A percentile compares a stretch with the other conserved stretches of the same genome.
Conservation (phyloP, 495 filamentous ascomycete species). For the Daldinia decipiens region DNA sequence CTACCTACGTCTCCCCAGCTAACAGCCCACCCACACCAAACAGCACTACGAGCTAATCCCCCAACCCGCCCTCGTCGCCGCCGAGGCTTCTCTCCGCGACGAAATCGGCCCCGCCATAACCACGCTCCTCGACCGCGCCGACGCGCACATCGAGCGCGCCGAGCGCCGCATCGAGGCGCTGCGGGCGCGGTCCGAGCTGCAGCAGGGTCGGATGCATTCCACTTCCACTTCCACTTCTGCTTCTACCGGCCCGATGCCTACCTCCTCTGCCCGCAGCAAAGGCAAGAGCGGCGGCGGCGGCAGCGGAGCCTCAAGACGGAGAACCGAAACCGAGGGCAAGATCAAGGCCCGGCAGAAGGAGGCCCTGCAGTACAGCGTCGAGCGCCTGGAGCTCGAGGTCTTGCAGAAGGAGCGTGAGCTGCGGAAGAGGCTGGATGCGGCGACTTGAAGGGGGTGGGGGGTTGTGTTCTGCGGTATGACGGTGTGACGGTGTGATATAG, state of each 20-base stretch:
- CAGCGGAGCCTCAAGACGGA: constrained; percentile 24
- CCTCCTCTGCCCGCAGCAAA: constrained; percentile 6
- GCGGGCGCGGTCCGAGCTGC: constrained; percentile 58
- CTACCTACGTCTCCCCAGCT: not conserved
- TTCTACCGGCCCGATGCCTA: not conserved
- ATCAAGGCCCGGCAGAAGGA: constrained; percentile 54
- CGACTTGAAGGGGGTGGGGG: constrained; percentile 10
- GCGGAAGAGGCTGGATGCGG: constrained; percentile 54
- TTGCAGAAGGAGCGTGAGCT: constrained; percentile 63
- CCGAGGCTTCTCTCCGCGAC: constrained; percentile 61
- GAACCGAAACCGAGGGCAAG: constrained; percentile 42
- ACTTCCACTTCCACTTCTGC: no score
- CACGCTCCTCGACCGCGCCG: constrained; percentile 59
- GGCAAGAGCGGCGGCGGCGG: not conserved
- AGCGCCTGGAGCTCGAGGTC: constrained; percentile 62
- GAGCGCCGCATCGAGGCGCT: constrained; percentile 60
- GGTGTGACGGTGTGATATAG: not conserved
- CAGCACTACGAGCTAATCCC: constrained; percentile 65
- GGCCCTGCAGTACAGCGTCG: constrained; percentile 60
- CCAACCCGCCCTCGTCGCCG: constrained; percentile 58
- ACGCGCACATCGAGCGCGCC: constrained; percentile 57
- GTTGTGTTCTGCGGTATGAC: not conserved
- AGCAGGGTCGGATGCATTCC: constrained; percentile 56
- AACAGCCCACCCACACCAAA: not conserved
- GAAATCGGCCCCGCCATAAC: constrained; percentile 61